phyloP scores from a whole-genome alignment of 441 rosid genomes.

The Arabidopsis hybrid region DNA sequence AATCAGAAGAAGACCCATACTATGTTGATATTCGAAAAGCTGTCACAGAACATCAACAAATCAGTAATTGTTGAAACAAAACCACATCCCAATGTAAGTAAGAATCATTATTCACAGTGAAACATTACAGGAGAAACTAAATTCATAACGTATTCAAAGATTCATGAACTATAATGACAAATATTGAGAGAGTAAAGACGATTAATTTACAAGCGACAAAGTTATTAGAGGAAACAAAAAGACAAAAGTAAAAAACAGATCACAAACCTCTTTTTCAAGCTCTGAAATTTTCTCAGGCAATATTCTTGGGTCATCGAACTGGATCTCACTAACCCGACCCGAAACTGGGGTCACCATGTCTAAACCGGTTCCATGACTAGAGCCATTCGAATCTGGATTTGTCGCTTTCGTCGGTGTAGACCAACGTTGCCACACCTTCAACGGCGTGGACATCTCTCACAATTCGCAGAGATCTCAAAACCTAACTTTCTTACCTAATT shows the following conservation, averaged over 20 bases:
- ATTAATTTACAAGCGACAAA: background rate
- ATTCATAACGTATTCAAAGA: too few species aligned
- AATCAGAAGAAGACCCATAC: slow-evolving; percentile 91
- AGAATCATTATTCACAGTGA: too few species aligned
- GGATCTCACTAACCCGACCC: slow-evolving; percentile 47
- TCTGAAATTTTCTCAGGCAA: slow-evolving; percentile 56
- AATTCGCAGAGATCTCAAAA: slow-evolving; percentile 25
- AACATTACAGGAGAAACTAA: too few species aligned
- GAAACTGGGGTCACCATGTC: slow-evolving; percentile 58
- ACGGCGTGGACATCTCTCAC: slow-evolving; percentile 75
- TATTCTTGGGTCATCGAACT: slow-evolving; percentile 38
- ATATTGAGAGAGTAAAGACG: slow-evolving; percentile 11
- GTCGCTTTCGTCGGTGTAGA: slow-evolving; percentile 56
- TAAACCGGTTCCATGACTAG: slow-evolving; percentile 44
- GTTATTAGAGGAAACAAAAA: background rate
- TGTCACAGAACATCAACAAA: slow-evolving; percentile 45
- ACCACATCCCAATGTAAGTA: background rate
- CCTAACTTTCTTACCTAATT: slow-evolving; percentile 30
- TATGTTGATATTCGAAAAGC: slow-evolving; percentile 95
- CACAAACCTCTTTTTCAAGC: slow-evolving; percentile 81
- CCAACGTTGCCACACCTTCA: slow-evolving; percentile 75
- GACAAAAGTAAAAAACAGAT: slow-evolving; percentile 8
- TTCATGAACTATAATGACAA: background rate
- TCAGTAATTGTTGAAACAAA: too few species aligned
- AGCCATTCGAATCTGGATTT: slow-evolving; percentile 44